A percentile compares a stretch with the other conserved stretches of the same genome.
Conservation (phyloP, 176 grass and related monocot species). For the Melocanna baccifera region DNA sequence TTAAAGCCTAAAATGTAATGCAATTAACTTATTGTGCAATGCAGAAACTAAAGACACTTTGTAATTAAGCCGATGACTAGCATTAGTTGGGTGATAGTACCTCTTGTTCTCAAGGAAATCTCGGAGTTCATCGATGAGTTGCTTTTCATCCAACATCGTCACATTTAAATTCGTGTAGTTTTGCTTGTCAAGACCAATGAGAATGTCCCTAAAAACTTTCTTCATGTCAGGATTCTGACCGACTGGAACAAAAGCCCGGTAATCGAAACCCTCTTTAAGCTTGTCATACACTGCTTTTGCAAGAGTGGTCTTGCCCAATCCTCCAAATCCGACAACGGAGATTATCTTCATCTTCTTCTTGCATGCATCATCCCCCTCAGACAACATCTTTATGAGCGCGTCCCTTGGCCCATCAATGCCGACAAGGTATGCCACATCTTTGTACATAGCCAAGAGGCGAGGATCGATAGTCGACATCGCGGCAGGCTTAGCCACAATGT, state of each 20-base stretch:
- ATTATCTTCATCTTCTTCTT: background rate
- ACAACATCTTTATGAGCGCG: background rate
- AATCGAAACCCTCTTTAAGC: background rate
- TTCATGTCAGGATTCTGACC: background rate
- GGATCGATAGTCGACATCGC: background rate
- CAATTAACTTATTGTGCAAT: background rate
- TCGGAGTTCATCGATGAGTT: background rate
- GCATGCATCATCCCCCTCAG: background rate
- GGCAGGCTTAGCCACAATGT: too few species aligned
- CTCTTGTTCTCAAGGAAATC: background rate
- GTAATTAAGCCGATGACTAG: background rate
- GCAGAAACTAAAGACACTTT: too few species aligned
- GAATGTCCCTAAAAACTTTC: background rate
- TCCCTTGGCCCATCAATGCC: background rate
- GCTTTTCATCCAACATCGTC: background rate
- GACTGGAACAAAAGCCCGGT: background rate
- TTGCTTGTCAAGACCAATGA: background rate
- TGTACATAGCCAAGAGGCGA: constrained; percentile 5
- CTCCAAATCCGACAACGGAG: background rate
- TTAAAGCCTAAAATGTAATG: background rate
- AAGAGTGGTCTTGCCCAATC: constrained; percentile 2
- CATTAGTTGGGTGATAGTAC: background rate
- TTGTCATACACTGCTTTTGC: background rate
- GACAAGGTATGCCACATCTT: background rate
- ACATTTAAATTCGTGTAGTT: background rate